phyloP scores from a whole-genome alignment of 2,329 filamentous ascomycete species.

The Ophiostoma ips region DNA sequence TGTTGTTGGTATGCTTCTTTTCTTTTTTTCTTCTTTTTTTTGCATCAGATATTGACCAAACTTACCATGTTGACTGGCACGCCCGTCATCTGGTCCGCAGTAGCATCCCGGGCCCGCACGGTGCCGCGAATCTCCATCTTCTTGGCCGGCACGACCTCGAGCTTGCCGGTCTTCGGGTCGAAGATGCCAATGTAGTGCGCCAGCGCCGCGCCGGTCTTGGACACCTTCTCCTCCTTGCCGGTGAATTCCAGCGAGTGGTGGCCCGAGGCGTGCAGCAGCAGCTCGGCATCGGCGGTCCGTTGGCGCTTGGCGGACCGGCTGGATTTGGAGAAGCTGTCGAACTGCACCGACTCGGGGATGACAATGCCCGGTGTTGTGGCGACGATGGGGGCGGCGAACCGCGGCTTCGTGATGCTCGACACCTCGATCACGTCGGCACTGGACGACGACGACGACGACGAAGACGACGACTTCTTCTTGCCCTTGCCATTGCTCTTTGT shows the following conservation, averaged over 20 bases:
- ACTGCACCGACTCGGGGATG: slow-evolving; percentile 25
- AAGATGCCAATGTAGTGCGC: slow-evolving; percentile 54
- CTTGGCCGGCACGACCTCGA: slow-evolving; percentile 49
- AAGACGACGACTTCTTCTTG: slow-evolving; percentile 34
- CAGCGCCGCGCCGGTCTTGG: slow-evolving; percentile 28
- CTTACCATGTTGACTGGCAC: slow-evolving; percentile 24
- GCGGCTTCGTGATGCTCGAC: slow-evolving; percentile 30
- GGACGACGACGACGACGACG: too few relatives aligned
- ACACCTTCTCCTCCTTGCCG: slow-evolving; percentile 36
- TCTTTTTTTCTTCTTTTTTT: too few relatives aligned
- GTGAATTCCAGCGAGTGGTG: slow-evolving; percentile 47
- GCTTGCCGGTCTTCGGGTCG: slow-evolving; percentile 43
- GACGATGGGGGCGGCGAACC: slow-evolving; percentile 32
- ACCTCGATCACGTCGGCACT: slow-evolving; percentile 24
- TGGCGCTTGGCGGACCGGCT: slow-evolving; percentile 16
- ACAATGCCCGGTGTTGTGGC: slow-evolving; percentile 28
- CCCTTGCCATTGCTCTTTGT: slow-evolving; percentile 41
- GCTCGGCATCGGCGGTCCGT: slow-evolving; percentile 26
- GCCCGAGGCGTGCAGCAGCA: slow-evolving; percentile 42
- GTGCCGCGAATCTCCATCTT: slow-evolving; percentile 47
- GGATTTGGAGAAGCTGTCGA: slow-evolving; percentile 35
- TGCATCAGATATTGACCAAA: background rate
- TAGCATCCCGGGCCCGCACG: slow-evolving; percentile 40
- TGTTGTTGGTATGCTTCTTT: background rate
- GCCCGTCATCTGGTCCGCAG: slow-evolving; percentile 30